phyloP scores from a whole-genome alignment of 108 stramenopile species.

The Cyclotella kingstonii region DNA sequence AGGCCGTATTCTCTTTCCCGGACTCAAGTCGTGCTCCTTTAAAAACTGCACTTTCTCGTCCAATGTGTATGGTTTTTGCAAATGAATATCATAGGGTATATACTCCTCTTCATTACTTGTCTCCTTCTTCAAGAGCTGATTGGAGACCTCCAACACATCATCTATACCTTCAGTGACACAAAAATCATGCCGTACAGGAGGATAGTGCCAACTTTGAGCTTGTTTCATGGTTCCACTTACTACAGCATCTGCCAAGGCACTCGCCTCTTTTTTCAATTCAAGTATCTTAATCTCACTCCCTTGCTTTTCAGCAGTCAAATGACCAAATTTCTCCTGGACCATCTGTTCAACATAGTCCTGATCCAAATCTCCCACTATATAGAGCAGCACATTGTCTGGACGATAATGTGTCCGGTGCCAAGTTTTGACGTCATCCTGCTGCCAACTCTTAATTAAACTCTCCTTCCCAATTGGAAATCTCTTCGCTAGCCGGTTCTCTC shows the following conservation, averaged over 20 bases:
- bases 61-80: conserved; percentile 67
- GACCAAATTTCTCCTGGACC: conserved; percentile 89
- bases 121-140: conserved; percentile 30
- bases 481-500: conserved; percentile 94
- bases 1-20: conserved; percentile 75
- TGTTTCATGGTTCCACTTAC: conserved; percentile 76
- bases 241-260: conserved; percentile 74
- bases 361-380: conserved; percentile 94
- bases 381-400: conserved; percentile 97
- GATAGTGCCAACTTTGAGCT: conserved; percentile 89
- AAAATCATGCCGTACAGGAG: conserved; percentile 88
- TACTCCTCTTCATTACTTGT: conserved; percentile 29
- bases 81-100: conserved; percentile 77
- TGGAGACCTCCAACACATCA: conserved; percentile 33
- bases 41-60: conserved; percentile 83
- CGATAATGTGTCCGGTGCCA: conserved; percentile 97
- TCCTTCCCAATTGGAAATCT: conserved; percentile 98
- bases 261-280: conserved; percentile 74
- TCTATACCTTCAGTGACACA: conserved; percentile 49
- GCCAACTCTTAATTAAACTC: conserved; percentile 87
- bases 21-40: conserved; percentile 55
- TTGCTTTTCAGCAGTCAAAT: conserved; percentile 73
- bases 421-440: conserved; percentile 88
- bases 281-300: conserved; percentile 62
- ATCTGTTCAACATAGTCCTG: conserved; percentile 71